phyloP scores from a whole-genome alignment of 108 stramenopile genomes.

The Cyclotella atomus region DNA sequence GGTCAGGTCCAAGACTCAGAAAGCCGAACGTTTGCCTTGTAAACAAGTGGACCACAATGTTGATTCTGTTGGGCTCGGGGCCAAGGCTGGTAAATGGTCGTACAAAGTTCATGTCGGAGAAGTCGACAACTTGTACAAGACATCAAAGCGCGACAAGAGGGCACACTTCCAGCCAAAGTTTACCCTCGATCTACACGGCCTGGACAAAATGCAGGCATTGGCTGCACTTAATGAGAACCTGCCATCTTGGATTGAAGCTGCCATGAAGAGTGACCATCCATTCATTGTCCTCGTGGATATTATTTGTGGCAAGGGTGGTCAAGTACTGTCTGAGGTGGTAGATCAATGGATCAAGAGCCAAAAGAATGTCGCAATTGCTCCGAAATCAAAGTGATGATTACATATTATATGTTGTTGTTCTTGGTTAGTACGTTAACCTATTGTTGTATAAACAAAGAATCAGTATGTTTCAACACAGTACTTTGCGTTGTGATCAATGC shows the following conservation, averaged over 20 bases:
- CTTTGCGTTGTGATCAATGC: too few relatives aligned
- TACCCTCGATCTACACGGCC: constrained; percentile 1
- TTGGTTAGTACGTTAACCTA: too few relatives aligned
- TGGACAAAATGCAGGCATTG: background rate
- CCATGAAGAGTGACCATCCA: background rate
- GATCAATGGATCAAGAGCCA: background rate
- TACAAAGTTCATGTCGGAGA: background rate
- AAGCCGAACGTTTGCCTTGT: background rate
- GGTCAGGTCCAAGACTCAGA: background rate
- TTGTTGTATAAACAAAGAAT: too few relatives aligned
- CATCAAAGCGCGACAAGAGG: background rate
- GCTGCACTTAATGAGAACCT: background rate
- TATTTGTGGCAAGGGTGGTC: constrained; percentile 11
- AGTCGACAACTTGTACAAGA: constrained; percentile 1
- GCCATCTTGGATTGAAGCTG: background rate
- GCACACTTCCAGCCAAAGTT: background rate
- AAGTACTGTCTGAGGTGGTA: constrained; percentile 12
- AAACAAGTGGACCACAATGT: background rate
- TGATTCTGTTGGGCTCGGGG: background rate
- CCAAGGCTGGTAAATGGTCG: background rate
- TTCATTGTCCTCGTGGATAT: constrained; percentile 6
- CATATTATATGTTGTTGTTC: too few relatives aligned
- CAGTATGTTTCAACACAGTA: too few relatives aligned
- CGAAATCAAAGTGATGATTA: background rate
- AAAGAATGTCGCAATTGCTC: background rate